A percentile compares a stretch with the other conserved stretches of the same genome.
phyloP scores from a whole-genome alignment of 2,329 filamentous ascomycete genomes.

The Cytospora piceae region DNA sequence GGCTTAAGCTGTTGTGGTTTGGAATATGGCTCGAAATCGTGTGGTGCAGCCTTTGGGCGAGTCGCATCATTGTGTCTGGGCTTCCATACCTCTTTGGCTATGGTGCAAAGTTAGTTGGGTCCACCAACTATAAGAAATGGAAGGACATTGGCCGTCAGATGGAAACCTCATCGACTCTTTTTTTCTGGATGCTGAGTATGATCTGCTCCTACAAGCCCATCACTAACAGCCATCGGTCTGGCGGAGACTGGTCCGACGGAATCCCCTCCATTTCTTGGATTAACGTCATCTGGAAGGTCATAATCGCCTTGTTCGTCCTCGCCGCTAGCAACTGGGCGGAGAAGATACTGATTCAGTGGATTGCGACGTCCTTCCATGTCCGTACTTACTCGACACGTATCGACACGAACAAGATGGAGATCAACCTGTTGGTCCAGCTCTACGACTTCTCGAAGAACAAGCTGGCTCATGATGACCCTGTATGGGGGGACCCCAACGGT shows the following conservation, averaged over 20 bases:
- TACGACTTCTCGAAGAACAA: constrained; percentile 78
- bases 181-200: constrained; percentile 89
- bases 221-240: constrained; percentile 62
- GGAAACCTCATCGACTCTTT: constrained; percentile 82
- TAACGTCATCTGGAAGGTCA: constrained; percentile 77
- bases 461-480: constrained; percentile 56
- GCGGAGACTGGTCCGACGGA: constrained; percentile 46
- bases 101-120: constrained; percentile 72
- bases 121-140: constrained; percentile 92
- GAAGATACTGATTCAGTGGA: constrained; percentile 93
- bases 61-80: constrained; percentile 56
- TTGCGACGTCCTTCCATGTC: constrained; percentile 89
- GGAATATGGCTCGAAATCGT: constrained; percentile 93
- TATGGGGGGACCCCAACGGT: constrained; percentile 47
- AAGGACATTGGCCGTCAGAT: constrained; percentile 83
- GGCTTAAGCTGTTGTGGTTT: constrained; percentile 85
- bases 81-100: constrained; percentile 52
- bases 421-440: constrained; percentile 60
- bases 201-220: constrained; percentile 85
- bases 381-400: constrained; percentile 90
- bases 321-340: constrained; percentile 81
- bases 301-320: constrained; percentile 82
- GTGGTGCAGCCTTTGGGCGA: constrained; percentile 89
- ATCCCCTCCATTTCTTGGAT: constrained; percentile 69
- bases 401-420: constrained; percentile 89